phyloP scores from a whole-genome alignment of 129 eudicot genomes.

The Arctium minus region DNA sequence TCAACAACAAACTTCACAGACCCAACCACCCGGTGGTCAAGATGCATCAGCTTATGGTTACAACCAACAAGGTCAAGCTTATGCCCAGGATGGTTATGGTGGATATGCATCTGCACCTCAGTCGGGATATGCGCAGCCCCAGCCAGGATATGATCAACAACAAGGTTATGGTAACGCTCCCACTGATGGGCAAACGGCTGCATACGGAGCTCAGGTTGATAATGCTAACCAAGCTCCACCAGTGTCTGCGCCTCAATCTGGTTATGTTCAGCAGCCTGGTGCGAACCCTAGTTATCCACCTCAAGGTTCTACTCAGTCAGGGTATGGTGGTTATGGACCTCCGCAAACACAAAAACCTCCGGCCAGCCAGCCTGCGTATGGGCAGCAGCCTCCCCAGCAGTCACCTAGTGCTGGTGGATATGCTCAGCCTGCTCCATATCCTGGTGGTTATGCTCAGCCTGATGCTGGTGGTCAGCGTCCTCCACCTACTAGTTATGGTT shows the following conservation, averaged over 20 bases:
- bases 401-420: conserved; percentile 77
- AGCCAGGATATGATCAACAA: conserved; percentile 44
- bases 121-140: conserved; percentile 28
- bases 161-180: conserved; percentile 55
- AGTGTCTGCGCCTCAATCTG: conserved; percentile 35
- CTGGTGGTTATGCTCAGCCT: conserved; percentile 47
- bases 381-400: conserved; percentile 79
- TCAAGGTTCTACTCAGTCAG: conserved; percentile 57
- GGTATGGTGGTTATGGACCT: conserved; percentile 61
- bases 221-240: conserved; percentile 50
- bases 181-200: conserved; percentile 61
- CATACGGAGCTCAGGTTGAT: conserved; percentile 62
- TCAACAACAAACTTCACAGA: conserved; percentile 61
- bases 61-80: conserved; percentile 66
- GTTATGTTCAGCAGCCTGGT: conserved; percentile 47
- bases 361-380: conserved; percentile 47
- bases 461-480: conserved; percentile 46
- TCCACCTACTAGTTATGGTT: conserved; percentile 46
- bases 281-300: conserved; percentile 59
- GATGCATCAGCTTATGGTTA: conserved; percentile 55
- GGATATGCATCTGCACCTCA: conserved; percentile 51
- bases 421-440: conserved; percentile 51
- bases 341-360: conserved; percentile 73
- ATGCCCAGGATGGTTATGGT: conserved; percentile 79
- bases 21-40: conserved; percentile 52